Evolutionary conservation across 2,329 filamentous ascomycete genomes (phyloP), one percentile per base, ranked within the genome.

Genomic region (Pleoardoris graminearum): DNA sequence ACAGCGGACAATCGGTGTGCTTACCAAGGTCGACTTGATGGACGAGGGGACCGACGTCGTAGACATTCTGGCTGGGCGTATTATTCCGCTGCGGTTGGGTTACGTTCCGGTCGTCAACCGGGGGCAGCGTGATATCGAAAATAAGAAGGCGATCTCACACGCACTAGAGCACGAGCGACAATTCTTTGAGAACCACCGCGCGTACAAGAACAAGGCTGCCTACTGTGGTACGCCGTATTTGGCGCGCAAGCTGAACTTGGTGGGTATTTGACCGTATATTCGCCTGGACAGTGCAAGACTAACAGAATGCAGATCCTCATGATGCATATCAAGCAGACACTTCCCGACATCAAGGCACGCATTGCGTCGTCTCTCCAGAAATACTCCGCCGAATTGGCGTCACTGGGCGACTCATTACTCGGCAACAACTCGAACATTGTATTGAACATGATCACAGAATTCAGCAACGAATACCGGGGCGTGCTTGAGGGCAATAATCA

Each of bases 291-390:
- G 7, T 16, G 33, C n/a, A 19, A 30, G 19, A 48, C 70, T 74
- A 59, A 75, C 61, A 7, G 5, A 2, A 27, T 44, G 12, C 68
- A 84, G 82, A 97, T 99, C 70, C 83, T 99, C 64, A 97, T 99
- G 93, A 99, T 99, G 94, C 94, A 99, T 80, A 99, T 99, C 81
- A 99, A 99, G 79, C 93, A 99, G 79, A 99, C 94, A 1, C 84
- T 99, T 12, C 94, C 94, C 35, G 94, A 99, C 71, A 99, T 99
- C 81, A 99, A 99, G 79, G 91, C 90, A 12, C 89, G 95, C 59
- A 99, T 99, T 65, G 85, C 89, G n/a, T 89, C 90, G 62, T 97
- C 93, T 12, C 80, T 99, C 54, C 88, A 92, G 71, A 99, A 99
- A 74, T 99, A 99, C 76, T 81, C 84, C 3, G 77, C 85, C 36